Percentiles rank a stretch among this genome's conserved stretches.
Evolutionary conservation across 148 eudicot species (phyloP).

Genomic region (Suaeda aralocaspica): DNA sequence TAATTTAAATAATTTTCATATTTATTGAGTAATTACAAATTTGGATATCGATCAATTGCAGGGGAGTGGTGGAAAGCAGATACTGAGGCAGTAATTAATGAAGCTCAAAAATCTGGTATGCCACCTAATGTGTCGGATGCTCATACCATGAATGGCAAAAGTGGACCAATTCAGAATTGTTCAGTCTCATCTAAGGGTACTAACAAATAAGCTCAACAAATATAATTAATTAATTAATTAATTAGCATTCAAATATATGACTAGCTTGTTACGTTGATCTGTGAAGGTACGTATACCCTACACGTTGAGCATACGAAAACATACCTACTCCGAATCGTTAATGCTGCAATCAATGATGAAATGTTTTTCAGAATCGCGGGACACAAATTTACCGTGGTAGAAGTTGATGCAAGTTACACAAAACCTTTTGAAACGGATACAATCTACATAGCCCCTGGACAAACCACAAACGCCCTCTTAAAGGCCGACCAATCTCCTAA

Average conservation of each 20-base stretch:
- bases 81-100: conserved; percentile 55
- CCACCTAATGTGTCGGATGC: conserved; percentile 77
- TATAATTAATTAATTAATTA: too few species aligned
- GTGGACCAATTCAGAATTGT: conserved; percentile 60
- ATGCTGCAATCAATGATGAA: conserved; percentile 77
- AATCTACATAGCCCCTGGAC: conserved; percentile 68
- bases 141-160: conserved; percentile 65
- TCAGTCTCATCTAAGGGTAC: conserved; percentile 35
- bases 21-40: too few species aligned
- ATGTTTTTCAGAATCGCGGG: conserved; percentile 69
- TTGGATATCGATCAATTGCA: conserved; percentile 18
- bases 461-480: conserved; percentile 66
- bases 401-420: conserved; percentile 64
- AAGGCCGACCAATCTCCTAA: conserved; percentile 33
- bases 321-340: conserved; percentile 60
- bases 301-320: conserved; percentile 52
- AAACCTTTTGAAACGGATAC: conserved; percentile 64
- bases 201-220: too few species aligned
- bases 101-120: conserved; percentile 46
- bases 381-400: conserved; percentile 61
- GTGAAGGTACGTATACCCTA: conserved; percentile 44
- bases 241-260: too few species aligned
- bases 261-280: not conserved
- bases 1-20: too few species aligned
- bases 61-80: conserved; percentile 94